Percentiles rank a stretch among this genome's conserved stretches.
Conservation (phyloP, 768 basidiomycete genomes). For the Boletus sensibilis region DNA sequence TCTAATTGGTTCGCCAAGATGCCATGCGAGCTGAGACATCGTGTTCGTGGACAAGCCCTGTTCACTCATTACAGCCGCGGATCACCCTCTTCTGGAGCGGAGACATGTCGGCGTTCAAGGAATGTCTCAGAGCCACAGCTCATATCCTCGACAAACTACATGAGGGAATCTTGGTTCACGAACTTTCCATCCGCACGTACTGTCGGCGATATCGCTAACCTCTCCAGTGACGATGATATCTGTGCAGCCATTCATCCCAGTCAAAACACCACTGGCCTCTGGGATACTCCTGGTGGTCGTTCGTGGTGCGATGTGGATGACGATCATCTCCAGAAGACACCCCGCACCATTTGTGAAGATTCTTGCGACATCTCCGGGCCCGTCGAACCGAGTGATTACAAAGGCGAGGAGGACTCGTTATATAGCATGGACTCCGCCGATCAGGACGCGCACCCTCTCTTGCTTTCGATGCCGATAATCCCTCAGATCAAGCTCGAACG, state of each 20-base stretch:
- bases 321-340: background rate
- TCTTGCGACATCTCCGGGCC: background rate
- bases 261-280: background rate
- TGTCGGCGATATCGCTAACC: conserved; percentile 6
- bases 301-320: background rate
- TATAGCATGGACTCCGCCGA: conserved; percentile 29
- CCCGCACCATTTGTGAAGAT: background rate
- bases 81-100: background rate
- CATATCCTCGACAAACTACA: conserved; percentile 14
- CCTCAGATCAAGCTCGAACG: conserved; percentile 29
- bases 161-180: conserved; percentile 20
- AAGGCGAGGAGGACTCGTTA: conserved; percentile 19
- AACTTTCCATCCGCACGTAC: conserved; percentile 9
- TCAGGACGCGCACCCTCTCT: conserved; percentile 18
- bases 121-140: conserved; percentile 27
- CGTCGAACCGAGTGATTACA: background rate
- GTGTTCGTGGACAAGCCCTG: conserved; percentile 1
- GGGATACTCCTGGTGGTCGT: background rate
- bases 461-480: conserved; percentile 31
- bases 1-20: background rate
- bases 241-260: background rate
- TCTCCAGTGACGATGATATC: conserved; percentile 1
- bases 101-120: conserved; percentile 1
- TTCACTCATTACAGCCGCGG: background rate
- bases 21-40: background rate